Percentiles rank a stretch among this genome's conserved stretches.
Evolutionary conservation across 1,284 basidiomycete species (phyloP).

Genomic region (Puccinia coronata): DNA sequence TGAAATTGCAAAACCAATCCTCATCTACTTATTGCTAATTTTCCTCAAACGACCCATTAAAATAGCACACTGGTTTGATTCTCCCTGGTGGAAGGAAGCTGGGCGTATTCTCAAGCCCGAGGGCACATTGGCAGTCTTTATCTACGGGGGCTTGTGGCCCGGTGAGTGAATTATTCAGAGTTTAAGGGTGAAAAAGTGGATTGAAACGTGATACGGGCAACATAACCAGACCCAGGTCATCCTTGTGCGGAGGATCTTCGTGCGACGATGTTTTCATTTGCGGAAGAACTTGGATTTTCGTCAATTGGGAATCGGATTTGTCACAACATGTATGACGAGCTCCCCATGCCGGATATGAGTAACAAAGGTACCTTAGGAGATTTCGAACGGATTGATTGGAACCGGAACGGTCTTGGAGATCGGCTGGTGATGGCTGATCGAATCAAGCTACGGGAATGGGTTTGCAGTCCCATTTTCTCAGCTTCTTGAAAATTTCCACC

Average conservation of each 20-base stretch:
- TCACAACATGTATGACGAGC: constrained; percentile 36
- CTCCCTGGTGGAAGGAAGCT: constrained; percentile 41
- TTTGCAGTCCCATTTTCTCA: neutral
- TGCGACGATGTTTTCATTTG: constrained; percentile 45
- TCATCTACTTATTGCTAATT: neutral
- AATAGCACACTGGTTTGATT: constrained; percentile 47
- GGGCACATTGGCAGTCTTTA: constrained; percentile 42
- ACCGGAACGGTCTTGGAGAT: constrained; percentile 29
- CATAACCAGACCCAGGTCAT: constrained; percentile 36
- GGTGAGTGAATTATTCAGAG: constrained; percentile 18
- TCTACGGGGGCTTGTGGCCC: constrained; percentile 49
- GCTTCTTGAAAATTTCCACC: neutral
- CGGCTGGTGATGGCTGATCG: constrained; percentile 39
- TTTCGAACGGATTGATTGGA: constrained; percentile 44
- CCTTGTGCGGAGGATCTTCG: constrained; percentile 36
- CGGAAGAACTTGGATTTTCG: constrained; percentile 29
- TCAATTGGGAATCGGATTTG: constrained; percentile 33
- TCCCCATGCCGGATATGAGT: constrained; percentile 23
- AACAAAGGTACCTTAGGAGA: neutral
- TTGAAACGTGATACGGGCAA: neutral
- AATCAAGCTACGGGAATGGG: constrained; percentile 18
- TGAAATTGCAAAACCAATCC: neutral
- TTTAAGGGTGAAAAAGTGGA: neutral
- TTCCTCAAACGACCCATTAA: neutral
- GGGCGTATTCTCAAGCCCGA: constrained; percentile 33